These are phyloP conservation scores for Cladophialophora exuberans DNA, from an alignment of 2,329 filamentous ascomycete species.

Conservation along the genomic window DNA sequence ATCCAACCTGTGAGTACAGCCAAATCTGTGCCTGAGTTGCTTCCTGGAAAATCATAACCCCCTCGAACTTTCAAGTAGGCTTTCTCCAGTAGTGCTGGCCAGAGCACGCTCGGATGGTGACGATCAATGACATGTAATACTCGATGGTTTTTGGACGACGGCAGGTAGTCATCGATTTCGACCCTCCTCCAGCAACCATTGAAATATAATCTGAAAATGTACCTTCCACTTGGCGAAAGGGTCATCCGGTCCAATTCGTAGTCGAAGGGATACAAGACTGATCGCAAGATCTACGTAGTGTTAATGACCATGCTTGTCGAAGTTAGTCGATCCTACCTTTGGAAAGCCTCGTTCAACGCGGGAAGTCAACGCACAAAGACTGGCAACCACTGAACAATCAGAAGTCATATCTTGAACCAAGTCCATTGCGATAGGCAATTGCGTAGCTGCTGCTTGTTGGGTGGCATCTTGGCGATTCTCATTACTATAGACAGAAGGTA, in stretches of 20 bases:
- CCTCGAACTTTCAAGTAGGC: conserved; percentile 94
- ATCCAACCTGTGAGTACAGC: conserved; percentile 96
- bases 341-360: conserved; percentile 69
- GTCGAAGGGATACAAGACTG: conserved; percentile 77
- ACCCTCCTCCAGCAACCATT: conserved; percentile 91
- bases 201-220: conserved; percentile 90
- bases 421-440: conserved; percentile 63
- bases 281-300: conserved; percentile 64
- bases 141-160: conserved; percentile 72
- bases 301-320: conserved; percentile 19
- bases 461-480: conserved; percentile 28
- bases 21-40: conserved; percentile 93
- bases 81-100: conserved; percentile 93
- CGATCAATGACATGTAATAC: conserved; percentile 87
- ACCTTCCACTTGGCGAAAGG: conserved; percentile 80
- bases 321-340: conserved; percentile 56
- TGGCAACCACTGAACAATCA: conserved; percentile 96
- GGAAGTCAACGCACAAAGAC: conserved; percentile 79
- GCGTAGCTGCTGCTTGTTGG: conserved; percentile 59
- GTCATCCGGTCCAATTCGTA: conserved; percentile 58
- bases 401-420: conserved; percentile 94
- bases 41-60: conserved; percentile 96
- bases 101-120: conserved; percentile 77
- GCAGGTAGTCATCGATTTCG: conserved; percentile 84
- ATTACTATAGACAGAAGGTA: conserved; percentile 40